Evolutionary conservation across 2,329 filamentous ascomycete species (phyloP), one percentile per base, ranked within the genome.

Genomic region (Thelonectria rubi): DNA sequence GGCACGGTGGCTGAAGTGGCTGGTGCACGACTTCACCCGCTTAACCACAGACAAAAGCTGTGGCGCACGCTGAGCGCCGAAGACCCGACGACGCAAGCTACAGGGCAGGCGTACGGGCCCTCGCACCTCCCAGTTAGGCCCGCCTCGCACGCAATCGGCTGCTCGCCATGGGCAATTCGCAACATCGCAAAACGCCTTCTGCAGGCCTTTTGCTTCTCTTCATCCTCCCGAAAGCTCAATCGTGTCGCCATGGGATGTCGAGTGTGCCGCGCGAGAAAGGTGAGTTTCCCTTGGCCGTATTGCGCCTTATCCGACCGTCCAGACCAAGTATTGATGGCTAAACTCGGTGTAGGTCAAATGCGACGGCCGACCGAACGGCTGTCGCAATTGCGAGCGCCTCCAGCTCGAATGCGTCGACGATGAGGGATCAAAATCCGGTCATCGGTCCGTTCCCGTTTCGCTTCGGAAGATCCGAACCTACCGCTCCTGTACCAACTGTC

Each of bases 331-430:
- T 67, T 70, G 49, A 71, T 55, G 34, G 42, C 45, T 53, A 50
- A 46, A 34, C 49, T 55, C 52, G 26, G 60, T 66, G 52, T 69
- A 79, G 77, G 77, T 79, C 71, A 79, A 78, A 71, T 79, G 77
- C 65, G 77, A 79, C 62, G 77, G 76, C 48, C 74, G 77, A n/a
- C 76, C 76, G 40, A 73, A 78, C 67, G 77, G 77, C 65, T 79
- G 77, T 69, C 76, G 77, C 68, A 79, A 79, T 67, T 79, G 77
- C 65, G 77, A 79, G 69, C 76, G 77, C 42, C 77, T 79, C 50
- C 77, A 79, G 69, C 75, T 79, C 51, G 76, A 78, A 58, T 79
- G 77, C 62, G 76, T 78, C 54, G 74, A 73, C 54, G 75, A 78
- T 54, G 74, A 77, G 32, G 75, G 75, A 24, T 66, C 69, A 49